Base-by-base conservation (phyloP, 2,329 filamentous ascomycete species). In the Scleromitrula shiraiana region DNA sequence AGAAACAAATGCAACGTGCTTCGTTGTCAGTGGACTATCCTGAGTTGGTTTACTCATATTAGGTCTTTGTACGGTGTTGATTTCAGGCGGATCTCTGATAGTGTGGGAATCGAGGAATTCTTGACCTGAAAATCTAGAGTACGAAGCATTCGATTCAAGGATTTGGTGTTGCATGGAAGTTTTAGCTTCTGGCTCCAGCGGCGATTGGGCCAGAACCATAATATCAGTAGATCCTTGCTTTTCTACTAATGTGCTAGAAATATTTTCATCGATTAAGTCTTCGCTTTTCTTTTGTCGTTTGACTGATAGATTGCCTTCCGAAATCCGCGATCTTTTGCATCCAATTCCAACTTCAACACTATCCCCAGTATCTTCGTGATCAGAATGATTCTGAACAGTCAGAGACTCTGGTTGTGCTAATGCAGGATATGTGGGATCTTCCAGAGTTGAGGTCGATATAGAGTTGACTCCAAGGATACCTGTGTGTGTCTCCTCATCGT, bases 11-110 rank as follows among this genome's bases (percentile, higher is more conserved):
- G 37, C 26, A 36, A 41, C 29, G 2, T 17, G 8, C 19, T 17
- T 29, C 17, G 15, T 47, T 17, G 17, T 10, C 10, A 7, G 19
- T 15, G 22, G 15, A 46, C 73, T 78, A 39, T 73, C 71, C 63
- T 91, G 86, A 59, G 83, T 88, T 24, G 88, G 68, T 37, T 82
- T 78, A 38, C 80, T 56, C 23, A 74, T 70, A n/a, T n/a, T n/a
- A n/a, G n/a, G n/a, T n/a, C n/a, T n/a, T n/a, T n/a, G n/a, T n/a
- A n/a, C n/a, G 0, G 83, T 85, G 50, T 72, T 73, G 5, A 78
- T 75, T 56, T 87, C 79, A 56, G 80, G 75, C 1, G 82, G 76
- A 56, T 91, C 80, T 65, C 95, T 94, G 19, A 91, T 85, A 10
- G 89, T 77, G 1, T 83, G 76, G 59, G 88, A 94, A 23, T 73